Conservation (phyloP, 2,329 filamentous ascomycete genomes). For the Sphaerulina musiva region DNA sequence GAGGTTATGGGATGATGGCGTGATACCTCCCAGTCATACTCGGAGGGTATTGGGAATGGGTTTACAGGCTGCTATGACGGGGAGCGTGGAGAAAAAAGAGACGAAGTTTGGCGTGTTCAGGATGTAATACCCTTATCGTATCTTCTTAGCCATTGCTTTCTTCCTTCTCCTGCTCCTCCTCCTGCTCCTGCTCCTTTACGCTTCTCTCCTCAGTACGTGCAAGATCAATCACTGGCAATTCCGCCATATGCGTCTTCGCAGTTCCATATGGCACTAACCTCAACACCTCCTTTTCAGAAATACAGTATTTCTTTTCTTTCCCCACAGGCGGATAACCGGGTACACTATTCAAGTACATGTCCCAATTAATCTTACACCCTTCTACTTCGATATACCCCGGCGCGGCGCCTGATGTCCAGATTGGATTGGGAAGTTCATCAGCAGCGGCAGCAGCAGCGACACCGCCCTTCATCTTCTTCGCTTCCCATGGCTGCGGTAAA, state of each 20-base stretch:
- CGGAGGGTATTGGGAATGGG: conserved; percentile 45
- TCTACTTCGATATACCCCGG: conserved; percentile 31
- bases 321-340: conserved; percentile 29
- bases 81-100: conserved; percentile 31
- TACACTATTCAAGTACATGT: conserved; percentile 26
- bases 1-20: conserved; percentile 68
- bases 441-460: background rate
- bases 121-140: conserved; percentile 27
- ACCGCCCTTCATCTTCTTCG: no score
- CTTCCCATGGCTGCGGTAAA: background rate
- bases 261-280: conserved; percentile 35
- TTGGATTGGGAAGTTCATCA: conserved; percentile 28
- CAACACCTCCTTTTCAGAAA: conserved; percentile 22
- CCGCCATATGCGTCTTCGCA: conserved; percentile 35
- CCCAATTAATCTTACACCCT: conserved; percentile 36
- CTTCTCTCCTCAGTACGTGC: no score
- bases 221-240: conserved; percentile 31
- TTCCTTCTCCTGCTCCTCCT: background rate
- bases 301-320: conserved; percentile 24
- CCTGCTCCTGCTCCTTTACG: background rate
- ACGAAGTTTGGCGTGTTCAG: conserved; percentile 38
- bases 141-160: no score
- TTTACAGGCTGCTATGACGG: conserved; percentile 39
- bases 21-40: conserved; percentile 47
- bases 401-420: conserved; percentile 32